A percentile compares a stretch with the other conserved stretches of the same genome.
Conservation (phyloP, 495 filamentous ascomycete genomes). For the Aspergillus biplanus region DNA sequence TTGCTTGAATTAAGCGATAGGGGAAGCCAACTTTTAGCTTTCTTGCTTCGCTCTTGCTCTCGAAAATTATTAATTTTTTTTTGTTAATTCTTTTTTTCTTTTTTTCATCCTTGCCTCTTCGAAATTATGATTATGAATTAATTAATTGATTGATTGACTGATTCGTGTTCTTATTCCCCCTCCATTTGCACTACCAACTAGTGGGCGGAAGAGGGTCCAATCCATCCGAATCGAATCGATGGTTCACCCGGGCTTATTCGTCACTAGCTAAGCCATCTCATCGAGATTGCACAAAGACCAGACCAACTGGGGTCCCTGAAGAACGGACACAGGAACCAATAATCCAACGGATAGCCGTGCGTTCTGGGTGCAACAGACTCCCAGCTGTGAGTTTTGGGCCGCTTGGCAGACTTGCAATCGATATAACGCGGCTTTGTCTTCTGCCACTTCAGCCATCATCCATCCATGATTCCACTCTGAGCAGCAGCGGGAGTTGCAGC, state of each 20-base stretch:
- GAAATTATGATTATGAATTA: not conserved
- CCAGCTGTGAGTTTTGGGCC: slow-evolving; percentile 10
- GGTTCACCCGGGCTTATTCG: slow-evolving; percentile 14
- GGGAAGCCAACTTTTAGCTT: slow-evolving; percentile 15
- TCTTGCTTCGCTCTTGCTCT: slow-evolving; percentile 11
- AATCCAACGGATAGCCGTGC: slow-evolving; percentile 2
- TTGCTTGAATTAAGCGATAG: not conserved
- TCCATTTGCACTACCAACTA: slow-evolving; percentile 15
- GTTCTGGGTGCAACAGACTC: slow-evolving; percentile 1
- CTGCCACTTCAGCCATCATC: slow-evolving; percentile 9
- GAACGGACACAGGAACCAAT: slow-evolving; percentile 19
- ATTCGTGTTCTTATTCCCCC: not conserved
- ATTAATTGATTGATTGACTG: not conserved
- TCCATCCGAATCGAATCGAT: slow-evolving; percentile 6
- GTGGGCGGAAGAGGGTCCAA: slow-evolving; percentile 16
- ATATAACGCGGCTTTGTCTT: slow-evolving; percentile 17
- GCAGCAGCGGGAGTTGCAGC: not conserved
- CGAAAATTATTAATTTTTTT: not conserved
- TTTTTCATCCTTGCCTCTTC: not conserved
- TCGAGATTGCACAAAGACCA: slow-evolving; percentile 14
- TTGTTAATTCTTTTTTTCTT: not conserved
- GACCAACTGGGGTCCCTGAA: slow-evolving; percentile 17
- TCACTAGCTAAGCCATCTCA: slow-evolving; percentile 20
- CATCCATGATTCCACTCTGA: not conserved
- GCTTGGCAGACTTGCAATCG: slow-evolving; percentile 3